A percentile compares a stretch with the other conserved stretches of the same genome.
These are phyloP conservation scores for Paramicrosporidium saccamoebae DNA, from an alignment of 371 early-diverging fungal species.

Conservation along the genomic window DNA sequence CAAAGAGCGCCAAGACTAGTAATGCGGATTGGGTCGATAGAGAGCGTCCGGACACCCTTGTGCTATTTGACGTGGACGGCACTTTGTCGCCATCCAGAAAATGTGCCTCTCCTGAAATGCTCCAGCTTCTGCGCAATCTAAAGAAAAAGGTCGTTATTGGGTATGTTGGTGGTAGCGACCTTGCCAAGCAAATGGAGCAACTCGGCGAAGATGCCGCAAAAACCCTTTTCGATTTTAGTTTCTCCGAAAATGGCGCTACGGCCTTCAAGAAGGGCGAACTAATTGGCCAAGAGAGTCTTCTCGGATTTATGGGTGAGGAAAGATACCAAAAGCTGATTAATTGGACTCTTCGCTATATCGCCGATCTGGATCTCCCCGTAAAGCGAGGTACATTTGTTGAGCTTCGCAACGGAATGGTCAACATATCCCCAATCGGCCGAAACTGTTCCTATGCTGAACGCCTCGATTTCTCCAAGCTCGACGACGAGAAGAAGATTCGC, in stretches of 20 bases:
- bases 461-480: conserved; percentile 68
- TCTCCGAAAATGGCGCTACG: conserved; percentile 96
- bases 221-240: conserved; percentile 77
- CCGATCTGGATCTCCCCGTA: conserved; percentile 73
- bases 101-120: conserved; percentile 38
- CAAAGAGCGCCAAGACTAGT: no score
- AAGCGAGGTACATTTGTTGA: conserved; percentile 98
- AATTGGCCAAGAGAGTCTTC: conserved; percentile 44
- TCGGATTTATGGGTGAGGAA: conserved; percentile 81
- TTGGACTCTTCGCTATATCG: conserved; percentile 72
- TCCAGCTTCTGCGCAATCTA: conserved; percentile 32
- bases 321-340: conserved; percentile 71
- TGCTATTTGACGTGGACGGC: conserved; percentile 98
- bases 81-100: conserved; percentile 86
- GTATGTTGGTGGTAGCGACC: conserved; percentile 96
- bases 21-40: conserved; percentile 18
- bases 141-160: conserved; percentile 75
- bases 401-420: conserved; percentile 97
- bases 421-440: conserved; percentile 94
- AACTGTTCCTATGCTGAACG: conserved; percentile 85
- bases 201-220: conserved; percentile 38
- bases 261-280: conserved; percentile 52
- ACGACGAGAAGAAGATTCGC: conserved; percentile 45
- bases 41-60: conserved; percentile 35
- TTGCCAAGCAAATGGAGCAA: conserved; percentile 92